Evolutionary conservation across 768 basidiomycete genomes (phyloP).

Genomic region (Nidularia pulvinata): DNA sequence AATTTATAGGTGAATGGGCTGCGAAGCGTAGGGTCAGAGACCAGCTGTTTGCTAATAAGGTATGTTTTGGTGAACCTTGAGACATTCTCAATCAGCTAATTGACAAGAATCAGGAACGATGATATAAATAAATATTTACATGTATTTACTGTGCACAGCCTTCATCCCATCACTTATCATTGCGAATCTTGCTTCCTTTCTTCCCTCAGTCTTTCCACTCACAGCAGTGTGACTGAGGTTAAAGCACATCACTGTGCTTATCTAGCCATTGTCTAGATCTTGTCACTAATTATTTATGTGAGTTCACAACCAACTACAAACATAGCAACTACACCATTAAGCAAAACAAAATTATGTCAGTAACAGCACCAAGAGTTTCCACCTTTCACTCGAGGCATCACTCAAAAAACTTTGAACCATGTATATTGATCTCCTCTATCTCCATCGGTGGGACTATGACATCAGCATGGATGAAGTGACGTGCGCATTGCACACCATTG

Average conservation of each 20-base stretch:
- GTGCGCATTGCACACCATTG: conserved; percentile 46
- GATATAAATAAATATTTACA: too few relatives aligned
- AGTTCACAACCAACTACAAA: conserved; percentile 26
- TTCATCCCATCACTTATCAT: too few relatives aligned
- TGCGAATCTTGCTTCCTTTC: too few relatives aligned
- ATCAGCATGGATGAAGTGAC: conserved; percentile 56
- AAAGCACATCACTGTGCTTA: too few relatives aligned
- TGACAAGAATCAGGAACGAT: too few relatives aligned
- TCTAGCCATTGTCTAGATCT: too few relatives aligned
- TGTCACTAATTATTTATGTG: too few relatives aligned
- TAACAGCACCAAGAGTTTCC: conserved; percentile 40
- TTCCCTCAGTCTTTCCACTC: too few relatives aligned
- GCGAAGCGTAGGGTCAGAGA: conserved; percentile 39
- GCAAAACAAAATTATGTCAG: conserved; percentile 30
- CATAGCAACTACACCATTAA: conserved; percentile 12
- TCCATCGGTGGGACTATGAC: conserved; percentile 49
- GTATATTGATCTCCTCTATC: conserved; percentile 19
- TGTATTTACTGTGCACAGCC: too few relatives aligned
- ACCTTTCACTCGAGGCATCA: conserved; percentile 31
- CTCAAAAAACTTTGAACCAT: conserved; percentile 38
- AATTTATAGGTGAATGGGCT: conserved; percentile 34
- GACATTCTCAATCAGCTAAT: not conserved
- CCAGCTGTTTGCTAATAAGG: conserved; percentile 44
- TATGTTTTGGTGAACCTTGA: conserved; percentile 4
- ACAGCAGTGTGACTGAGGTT: too few relatives aligned